Base-by-base conservation (phyloP, 2,329 filamentous ascomycete genomes). In the Fusarium beomiforme region DNA sequence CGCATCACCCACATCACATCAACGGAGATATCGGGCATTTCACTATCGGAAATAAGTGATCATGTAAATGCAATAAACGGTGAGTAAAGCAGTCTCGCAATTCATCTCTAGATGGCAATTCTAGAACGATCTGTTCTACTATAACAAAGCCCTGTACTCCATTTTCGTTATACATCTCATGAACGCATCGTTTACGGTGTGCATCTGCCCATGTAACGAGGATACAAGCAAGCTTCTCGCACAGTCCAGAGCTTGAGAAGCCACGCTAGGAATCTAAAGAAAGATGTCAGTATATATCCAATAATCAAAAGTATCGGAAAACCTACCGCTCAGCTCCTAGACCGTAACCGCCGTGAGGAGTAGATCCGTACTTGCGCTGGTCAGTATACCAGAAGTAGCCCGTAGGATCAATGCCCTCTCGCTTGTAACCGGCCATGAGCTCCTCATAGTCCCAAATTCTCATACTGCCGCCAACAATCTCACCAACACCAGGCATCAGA, bases 311-410 rank as follows among this genome's bases (percentile, higher is more conserved):
- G 19, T 31, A 13, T 12, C 11, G 16, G 7, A 36, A 24, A 31
- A 59, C 64, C 16, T 59, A 70, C 68, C 95, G 90, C 86, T 98
- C 95, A 55, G 97, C 87, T 75, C 96, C 96, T 51, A 99, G 87
- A 57, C 95, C 95, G 81, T 97, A 98, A 59, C 95, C 95, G 70
- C 94, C 94, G 82, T 98, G 95, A 31, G 94, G 94, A 46, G 92
- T 94, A 59, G 92, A 94, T 60, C 96, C 96, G 79, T 98, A 76
- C 93, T 96, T 97, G 80, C 95, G 88, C 88, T 97, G 94, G 84
- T 98, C 96, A 34, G 94, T 97, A 85, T 98, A 99, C 96, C 96
- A 99, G 87, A 97, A 98, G 85, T 98, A 98, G 47, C 92, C 91
- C 75, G 88, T 89, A 23, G 94, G 90, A 76, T 93, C 90, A 80